A percentile compares a stretch with the other conserved stretches of the same genome.
Conservation (phyloP, 2,329 filamentous ascomycete species). For the Cladosporium phlei region DNA sequence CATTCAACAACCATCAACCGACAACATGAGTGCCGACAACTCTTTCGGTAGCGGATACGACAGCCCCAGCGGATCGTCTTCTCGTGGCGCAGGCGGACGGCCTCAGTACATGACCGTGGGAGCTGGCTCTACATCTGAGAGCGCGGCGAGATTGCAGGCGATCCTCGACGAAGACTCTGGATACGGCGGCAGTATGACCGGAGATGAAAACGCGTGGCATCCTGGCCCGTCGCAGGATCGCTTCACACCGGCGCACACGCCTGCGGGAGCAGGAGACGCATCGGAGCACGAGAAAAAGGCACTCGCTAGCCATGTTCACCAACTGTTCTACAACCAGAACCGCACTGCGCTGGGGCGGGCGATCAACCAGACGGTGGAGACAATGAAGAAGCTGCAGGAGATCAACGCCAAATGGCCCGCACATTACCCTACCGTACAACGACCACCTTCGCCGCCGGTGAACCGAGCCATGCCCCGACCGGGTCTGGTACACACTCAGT, state of each 20-base stretch:
- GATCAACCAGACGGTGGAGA: slow-evolving; percentile 80
- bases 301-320: slow-evolving; percentile 79
- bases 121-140: slow-evolving; percentile 72
- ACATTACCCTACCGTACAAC: slow-evolving; percentile 82
- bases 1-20: neutral
- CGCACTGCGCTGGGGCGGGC: slow-evolving; percentile 79
- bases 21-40: slow-evolving; percentile 32
- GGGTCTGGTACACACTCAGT: slow-evolving; percentile 59
- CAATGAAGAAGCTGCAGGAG: slow-evolving; percentile 75
- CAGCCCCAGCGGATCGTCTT: slow-evolving; percentile 24
- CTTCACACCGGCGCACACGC: slow-evolving; percentile 53
- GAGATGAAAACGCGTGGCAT: slow-evolving; percentile 52
- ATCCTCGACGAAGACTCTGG: slow-evolving; percentile 85
- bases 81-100: slow-evolving; percentile 23
- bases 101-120: slow-evolving; percentile 87
- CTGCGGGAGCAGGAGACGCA: slow-evolving; percentile 44
- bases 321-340: slow-evolving; percentile 93
- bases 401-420: slow-evolving; percentile 92
- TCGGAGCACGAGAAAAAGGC: slow-evolving; percentile 61
- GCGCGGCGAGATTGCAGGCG: slow-evolving; percentile 73
- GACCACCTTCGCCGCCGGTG: slow-evolving; percentile 43
- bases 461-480: slow-evolving; percentile 54
- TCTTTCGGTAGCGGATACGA: slow-evolving; percentile 27
- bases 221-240: slow-evolving; percentile 53
- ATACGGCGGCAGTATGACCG: slow-evolving; percentile 73